Percentiles rank a stretch among this genome's conserved stretches.
Evolutionary conservation across 1,139 yeast genomes (phyloP).

Genomic region (Pichia sp.): DNA sequence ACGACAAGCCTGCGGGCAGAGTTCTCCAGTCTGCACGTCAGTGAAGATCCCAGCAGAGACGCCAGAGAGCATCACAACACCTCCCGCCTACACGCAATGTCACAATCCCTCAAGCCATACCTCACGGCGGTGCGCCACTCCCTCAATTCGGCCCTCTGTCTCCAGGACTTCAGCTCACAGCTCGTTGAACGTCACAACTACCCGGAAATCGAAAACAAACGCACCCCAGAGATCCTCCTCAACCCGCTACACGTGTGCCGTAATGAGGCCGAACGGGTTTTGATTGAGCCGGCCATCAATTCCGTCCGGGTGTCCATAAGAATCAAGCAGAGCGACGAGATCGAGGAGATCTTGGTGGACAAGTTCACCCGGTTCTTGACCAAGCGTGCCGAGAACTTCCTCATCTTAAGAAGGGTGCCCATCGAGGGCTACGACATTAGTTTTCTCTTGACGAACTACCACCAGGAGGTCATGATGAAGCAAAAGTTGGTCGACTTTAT

Average conservation of each 20-base stretch:
- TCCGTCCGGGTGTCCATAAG: slow-evolving; percentile 84
- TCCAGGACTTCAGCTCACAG: slow-evolving; percentile 93
- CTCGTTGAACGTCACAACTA: slow-evolving; percentile 94
- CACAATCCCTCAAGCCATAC: slow-evolving; percentile 94
- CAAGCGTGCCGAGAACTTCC: slow-evolving; percentile 91
- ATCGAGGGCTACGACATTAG: slow-evolving; percentile 90
- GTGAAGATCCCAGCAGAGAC: too few relatives aligned
- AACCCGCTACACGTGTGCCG: slow-evolving; percentile 90
- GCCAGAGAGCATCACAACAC: too few relatives aligned
- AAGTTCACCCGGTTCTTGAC: slow-evolving; percentile 91
- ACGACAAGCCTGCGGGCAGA: too few relatives aligned
- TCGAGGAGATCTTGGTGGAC: slow-evolving; percentile 89
- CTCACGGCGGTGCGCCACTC: slow-evolving; percentile 91
- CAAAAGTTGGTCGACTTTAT: slow-evolving; percentile 93
- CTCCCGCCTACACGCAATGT: slow-evolving; percentile 37
- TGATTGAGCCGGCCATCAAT: slow-evolving; percentile 92
- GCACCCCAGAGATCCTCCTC: slow-evolving; percentile 74
- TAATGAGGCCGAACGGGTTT: slow-evolving; percentile 87
- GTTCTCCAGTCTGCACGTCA: too few relatives aligned
- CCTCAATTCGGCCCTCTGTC: slow-evolving; percentile 89
- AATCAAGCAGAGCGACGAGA: slow-evolving; percentile 96
- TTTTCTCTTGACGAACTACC: slow-evolving; percentile 87
- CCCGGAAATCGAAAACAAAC: slow-evolving; percentile 90
- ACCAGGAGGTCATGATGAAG: slow-evolving; percentile 93
- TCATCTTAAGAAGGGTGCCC: slow-evolving; percentile 87